Percentiles rank a stretch among this genome's conserved stretches.
phyloP scores from a whole-genome alignment of 805 yeast genomes.

The Wickerhamiella domercqiae region DNA sequence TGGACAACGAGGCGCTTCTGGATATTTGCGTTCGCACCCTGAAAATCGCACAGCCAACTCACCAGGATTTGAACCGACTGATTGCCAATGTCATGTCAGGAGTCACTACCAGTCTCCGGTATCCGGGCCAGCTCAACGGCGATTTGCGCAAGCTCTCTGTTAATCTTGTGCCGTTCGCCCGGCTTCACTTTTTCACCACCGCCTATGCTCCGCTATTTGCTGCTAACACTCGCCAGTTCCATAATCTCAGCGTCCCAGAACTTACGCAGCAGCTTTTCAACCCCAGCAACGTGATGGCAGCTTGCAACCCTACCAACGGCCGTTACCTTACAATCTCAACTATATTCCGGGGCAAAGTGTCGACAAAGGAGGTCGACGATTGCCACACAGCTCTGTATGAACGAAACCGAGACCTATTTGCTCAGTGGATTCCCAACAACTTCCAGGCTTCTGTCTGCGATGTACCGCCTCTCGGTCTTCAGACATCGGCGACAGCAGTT shows the following conservation, averaged over 20 bases:
- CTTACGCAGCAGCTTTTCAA: slow-evolving; percentile 89
- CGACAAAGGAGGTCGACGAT: slow-evolving; percentile 87
- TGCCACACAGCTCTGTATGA: slow-evolving; percentile 76
- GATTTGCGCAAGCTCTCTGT: slow-evolving; percentile 89
- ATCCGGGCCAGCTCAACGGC: slow-evolving; percentile 89
- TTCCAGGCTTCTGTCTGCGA: slow-evolving; percentile 90
- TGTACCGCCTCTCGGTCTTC: slow-evolving; percentile 72
- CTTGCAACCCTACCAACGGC: slow-evolving; percentile 80
- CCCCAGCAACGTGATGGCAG: slow-evolving; percentile 91
- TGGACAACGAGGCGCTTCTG: slow-evolving; percentile 86
- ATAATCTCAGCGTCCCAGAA: slow-evolving; percentile 77
- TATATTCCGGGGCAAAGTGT: slow-evolving; percentile 84
- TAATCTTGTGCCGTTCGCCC: slow-evolving; percentile 86
- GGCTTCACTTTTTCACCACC: slow-evolving; percentile 89
- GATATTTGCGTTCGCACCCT: slow-evolving; percentile 78
- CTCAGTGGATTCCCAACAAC: slow-evolving; percentile 92
- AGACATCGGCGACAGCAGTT: slow-evolving; percentile 83
- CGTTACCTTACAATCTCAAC: slow-evolving; percentile 88
- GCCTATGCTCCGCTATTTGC: slow-evolving; percentile 89
- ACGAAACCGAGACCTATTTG: slow-evolving; percentile 68
- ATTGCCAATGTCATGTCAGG: slow-evolving; percentile 91
- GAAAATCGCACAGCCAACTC: slow-evolving; percentile 64
- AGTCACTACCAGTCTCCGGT: slow-evolving; percentile 83
- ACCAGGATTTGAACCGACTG: slow-evolving; percentile 62
- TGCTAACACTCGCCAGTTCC: slow-evolving; percentile 63